Base-by-base conservation (phyloP, 225 moss, liverwort and hornwort species). In the Asterella californica region DNA sequence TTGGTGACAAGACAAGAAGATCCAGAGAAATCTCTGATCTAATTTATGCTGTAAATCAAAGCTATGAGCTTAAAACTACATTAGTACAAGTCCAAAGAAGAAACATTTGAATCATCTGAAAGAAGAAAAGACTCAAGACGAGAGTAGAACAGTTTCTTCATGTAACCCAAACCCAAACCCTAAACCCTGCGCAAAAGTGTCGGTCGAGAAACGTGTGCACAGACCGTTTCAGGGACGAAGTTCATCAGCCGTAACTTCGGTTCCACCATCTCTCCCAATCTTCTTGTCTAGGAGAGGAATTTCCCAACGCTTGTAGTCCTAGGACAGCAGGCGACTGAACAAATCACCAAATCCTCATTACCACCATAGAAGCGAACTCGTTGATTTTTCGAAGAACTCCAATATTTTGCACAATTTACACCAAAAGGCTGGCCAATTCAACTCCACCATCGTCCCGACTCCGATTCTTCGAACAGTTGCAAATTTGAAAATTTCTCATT, bases 231-330 rank as follows among this genome's bases (percentile, higher is more conserved):
- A 50, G 87, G 27, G 33, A 87, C 81, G 27, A 87, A 87, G 78
- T 87, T 82, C 87, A 87, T 87, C 50, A 87, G 65, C 36, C 87
- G 80, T 82, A 84, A 78, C 42, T 70, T 79, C 18, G 79, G 79
- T 29, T 79, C 79, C 33, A 68, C 79, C 79, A 79, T 79, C 11
- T 19, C n/a, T 50, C 27, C 68, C 34, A 15, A 10, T 45, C n/a
- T 46, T 42, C 7, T 42, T 7, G 42, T 42, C 42, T 3, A 42
- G 42, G 42, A 42, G 7, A 42, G 42, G 42, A 42, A 42, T 42
- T 42, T 42, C 42, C 42, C 42, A 42, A 42, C 3, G 42, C 42
- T 42, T 42, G 42, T 42, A 42, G 42, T 42, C 7, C 42, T 2
- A 42, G 7, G 42, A 42, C 4, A 42, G 42, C 42, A 42, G 42